These are phyloP conservation scores for Sclerotiophoma versabilis DNA, from an alignment of 2,329 filamentous ascomycete genomes.

Conservation along the genomic window DNA sequence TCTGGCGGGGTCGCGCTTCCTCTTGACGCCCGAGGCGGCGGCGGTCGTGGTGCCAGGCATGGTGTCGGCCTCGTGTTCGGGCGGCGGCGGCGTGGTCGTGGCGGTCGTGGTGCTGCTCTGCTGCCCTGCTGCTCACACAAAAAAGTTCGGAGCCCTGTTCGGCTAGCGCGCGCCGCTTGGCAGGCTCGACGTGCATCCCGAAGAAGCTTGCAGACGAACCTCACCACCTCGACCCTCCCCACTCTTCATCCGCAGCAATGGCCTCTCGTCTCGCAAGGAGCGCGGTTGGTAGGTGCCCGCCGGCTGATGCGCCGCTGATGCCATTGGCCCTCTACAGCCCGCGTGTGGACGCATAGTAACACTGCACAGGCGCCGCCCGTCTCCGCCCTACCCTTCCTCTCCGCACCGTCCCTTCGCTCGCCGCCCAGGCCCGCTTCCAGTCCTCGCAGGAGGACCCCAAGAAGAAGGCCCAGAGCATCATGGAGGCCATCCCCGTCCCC, in stretches of 20 bases:
- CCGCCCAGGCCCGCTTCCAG: conserved; percentile 72
- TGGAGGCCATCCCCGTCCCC: conserved; percentile 90
- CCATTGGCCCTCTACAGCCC: conserved; percentile 53
- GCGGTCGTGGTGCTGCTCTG: background rate
- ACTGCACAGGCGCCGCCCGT: conserved; percentile 78
- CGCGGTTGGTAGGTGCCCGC: conserved; percentile 79
- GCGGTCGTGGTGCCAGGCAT: conserved; percentile 48
- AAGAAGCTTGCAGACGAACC: conserved; percentile 21
- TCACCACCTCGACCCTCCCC: conserved; percentile 43
- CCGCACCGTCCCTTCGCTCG: conserved; percentile 77
- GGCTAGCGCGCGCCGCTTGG: conserved; percentile 36
- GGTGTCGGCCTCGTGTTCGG: background rate
- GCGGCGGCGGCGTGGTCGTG: too few species aligned
- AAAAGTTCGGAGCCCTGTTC: conserved; percentile 13
- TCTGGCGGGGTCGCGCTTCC: conserved; percentile 50
- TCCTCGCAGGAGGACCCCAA: conserved; percentile 90
- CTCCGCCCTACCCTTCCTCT: conserved; percentile 78
- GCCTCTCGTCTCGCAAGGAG: conserved; percentile 96
- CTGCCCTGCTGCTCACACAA: background rate
- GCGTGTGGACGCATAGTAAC: conserved; percentile 8
- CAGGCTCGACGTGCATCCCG: conserved; percentile 32
- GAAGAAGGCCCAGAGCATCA: conserved; percentile 94
- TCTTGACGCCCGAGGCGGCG: conserved; percentile 49
- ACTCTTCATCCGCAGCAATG: conserved; percentile 72
- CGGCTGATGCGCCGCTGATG: conserved; percentile 32